A percentile compares a stretch with the other conserved stretches of the same genome.
These are phyloP conservation scores for Diaporthe amygdali DNA, from an alignment of 2,329 filamentous ascomycete genomes.

Conservation along the genomic window DNA sequence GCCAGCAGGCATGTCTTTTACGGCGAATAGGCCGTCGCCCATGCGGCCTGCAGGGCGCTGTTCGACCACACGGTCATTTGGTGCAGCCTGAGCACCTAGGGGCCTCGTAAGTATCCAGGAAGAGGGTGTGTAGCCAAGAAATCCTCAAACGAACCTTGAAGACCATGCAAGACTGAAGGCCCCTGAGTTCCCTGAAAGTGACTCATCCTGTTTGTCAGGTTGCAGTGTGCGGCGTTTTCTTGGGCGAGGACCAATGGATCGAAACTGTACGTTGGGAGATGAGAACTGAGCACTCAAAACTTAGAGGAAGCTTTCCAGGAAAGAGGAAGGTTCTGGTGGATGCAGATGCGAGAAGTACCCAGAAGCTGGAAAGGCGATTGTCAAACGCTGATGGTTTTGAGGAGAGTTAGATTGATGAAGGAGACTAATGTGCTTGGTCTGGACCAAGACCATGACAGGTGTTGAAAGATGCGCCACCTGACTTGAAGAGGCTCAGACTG, in stretches of 20 bases:
- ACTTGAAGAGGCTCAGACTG: not conserved
- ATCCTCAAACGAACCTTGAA: not conserved
- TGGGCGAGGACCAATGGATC: no score
- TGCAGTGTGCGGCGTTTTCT: not conserved
- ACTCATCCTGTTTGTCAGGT: not conserved
- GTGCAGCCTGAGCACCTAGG: not conserved
- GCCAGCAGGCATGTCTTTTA: constrained; percentile 11
- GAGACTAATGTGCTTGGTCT: not conserved
- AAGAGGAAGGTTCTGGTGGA: no score
- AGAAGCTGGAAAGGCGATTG: not conserved
- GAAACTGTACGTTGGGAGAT: no score
- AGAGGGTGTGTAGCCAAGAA: not conserved
- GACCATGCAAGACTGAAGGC: not conserved
- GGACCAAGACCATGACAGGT: not conserved
- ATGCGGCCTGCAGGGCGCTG: constrained; percentile 1
- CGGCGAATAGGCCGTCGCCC: constrained; percentile 20
- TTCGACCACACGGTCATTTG: not conserved
- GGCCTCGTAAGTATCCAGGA: not conserved
- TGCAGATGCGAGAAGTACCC: no score
- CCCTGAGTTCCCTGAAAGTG: not conserved
- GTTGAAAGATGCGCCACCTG: not conserved
- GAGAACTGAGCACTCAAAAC: no score
- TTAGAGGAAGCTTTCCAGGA: not conserved
- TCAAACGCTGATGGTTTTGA: not conserved
- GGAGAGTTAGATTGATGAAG: not conserved